A percentile compares a stretch with the other conserved stretches of the same genome.
Evolutionary conservation across 2,329 filamentous ascomycete species (phyloP).

Genomic region (Paradendryphiella salina): DNA sequence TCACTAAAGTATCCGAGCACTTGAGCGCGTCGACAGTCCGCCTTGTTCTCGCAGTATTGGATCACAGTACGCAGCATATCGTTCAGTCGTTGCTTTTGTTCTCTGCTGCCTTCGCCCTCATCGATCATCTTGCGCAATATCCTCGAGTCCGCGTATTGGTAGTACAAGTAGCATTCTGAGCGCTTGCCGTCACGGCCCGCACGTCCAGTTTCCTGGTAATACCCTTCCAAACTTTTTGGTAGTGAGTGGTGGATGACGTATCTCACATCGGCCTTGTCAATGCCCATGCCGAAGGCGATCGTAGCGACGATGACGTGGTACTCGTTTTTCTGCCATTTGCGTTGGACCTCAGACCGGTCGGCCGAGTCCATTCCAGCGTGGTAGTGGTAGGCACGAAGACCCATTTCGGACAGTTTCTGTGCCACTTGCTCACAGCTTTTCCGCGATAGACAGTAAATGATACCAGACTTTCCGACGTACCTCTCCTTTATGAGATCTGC

Average conservation of each 20-base stretch:
- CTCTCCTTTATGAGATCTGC: conserved; percentile 69
- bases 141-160: conserved; percentile 75
- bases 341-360: conserved; percentile 73
- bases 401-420: conserved; percentile 63
- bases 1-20: conserved; percentile 96
- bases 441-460: conserved; percentile 89
- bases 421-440: conserved; percentile 83
- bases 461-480: conserved; percentile 76
- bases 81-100: conserved; percentile 82
- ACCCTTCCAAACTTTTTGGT: conserved; percentile 94
- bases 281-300: conserved; percentile 99
- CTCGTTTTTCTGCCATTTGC: conserved; percentile 76
- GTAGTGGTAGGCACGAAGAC: conserved; percentile 79
- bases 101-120: conserved; percentile 71
- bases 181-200: conserved; percentile 87
- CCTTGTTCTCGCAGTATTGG: conserved; percentile 85
- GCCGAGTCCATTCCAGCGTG: conserved; percentile 75
- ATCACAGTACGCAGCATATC: conserved; percentile 84
- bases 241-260: conserved; percentile 94
- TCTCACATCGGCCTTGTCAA: conserved; percentile 94
- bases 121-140: conserved; percentile 79
- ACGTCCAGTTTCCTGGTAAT: conserved; percentile 96
- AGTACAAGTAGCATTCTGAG: conserved; percentile 90
- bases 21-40: conserved; percentile 83
- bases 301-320: conserved; percentile 94